phyloP scores from a whole-genome alignment of 352 stramenopile species.

The Phytophthora ohioensis region DNA sequence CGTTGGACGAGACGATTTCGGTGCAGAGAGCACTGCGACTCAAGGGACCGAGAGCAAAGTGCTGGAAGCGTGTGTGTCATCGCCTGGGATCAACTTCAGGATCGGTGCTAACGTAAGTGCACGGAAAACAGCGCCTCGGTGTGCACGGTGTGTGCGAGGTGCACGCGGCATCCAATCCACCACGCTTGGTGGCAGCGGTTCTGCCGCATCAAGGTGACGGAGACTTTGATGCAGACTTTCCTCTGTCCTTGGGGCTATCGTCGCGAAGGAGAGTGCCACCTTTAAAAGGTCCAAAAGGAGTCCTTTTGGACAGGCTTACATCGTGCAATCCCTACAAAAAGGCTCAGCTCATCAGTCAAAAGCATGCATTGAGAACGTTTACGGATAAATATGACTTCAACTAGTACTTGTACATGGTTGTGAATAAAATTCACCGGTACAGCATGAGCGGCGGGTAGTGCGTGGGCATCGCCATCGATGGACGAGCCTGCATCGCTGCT shows the following conservation, averaged over 20 bases:
- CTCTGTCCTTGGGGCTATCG: too few relatives aligned
- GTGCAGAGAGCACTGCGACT: constrained; percentile 18
- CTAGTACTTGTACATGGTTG: neutral
- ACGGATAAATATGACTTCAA: constrained; percentile 34
- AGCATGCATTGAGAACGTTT: constrained; percentile 14
- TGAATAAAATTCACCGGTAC: constrained; percentile 29
- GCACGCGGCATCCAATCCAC: neutral
- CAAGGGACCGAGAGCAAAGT: constrained; percentile 12
- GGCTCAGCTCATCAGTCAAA: constrained; percentile 21
- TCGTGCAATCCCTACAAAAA: neutral
- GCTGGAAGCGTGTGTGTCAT: constrained; percentile 6
- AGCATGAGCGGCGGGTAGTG: constrained; percentile 35
- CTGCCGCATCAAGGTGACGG: too few relatives aligned
- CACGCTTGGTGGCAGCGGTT: too few relatives aligned
- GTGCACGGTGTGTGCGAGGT: neutral
- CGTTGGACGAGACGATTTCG: constrained; percentile 28
- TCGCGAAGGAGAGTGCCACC: too few relatives aligned
- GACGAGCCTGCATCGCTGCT: constrained; percentile 15
- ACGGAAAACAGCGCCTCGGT: constrained; percentile 24
- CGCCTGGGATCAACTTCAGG: constrained; percentile 18
- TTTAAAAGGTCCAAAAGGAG: too few relatives aligned
- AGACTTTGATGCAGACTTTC: too few relatives aligned
- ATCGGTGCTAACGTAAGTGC: constrained; percentile 27
- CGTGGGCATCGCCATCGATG: constrained; percentile 10
- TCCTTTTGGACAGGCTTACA: constrained; percentile 2